A percentile compares a stretch with the other conserved stretches of the same genome.
These are phyloP conservation scores for Fusarium floridanum DNA, from an alignment of 2,329 filamentous ascomycete species.

Conservation along the genomic window DNA sequence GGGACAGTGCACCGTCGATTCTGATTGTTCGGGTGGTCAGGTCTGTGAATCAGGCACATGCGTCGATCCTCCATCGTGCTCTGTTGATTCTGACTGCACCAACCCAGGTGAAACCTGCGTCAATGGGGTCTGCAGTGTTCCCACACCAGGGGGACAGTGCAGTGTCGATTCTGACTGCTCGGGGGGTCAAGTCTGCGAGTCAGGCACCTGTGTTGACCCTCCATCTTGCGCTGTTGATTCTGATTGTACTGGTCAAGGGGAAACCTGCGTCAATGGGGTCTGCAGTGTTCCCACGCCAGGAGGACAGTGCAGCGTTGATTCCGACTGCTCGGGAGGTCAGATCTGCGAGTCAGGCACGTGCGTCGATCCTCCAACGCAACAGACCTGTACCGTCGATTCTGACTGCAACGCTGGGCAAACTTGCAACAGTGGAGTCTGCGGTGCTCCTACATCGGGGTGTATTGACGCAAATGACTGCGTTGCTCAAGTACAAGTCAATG, in stretches of 20 bases:
- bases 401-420: conserved; percentile 25
- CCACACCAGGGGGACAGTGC: neutral
- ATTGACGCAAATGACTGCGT: conserved; percentile 15
- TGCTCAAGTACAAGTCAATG: neutral
- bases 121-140: neutral
- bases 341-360: neutral
- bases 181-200: neutral
- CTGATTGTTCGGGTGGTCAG: neutral
- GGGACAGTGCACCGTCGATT: neutral
- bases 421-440: conserved; percentile 12
- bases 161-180: neutral
- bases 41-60: neutral
- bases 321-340: neutral
- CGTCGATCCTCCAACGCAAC: neutral
- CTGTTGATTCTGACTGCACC: conserved; percentile 9
- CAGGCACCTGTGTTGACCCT: neutral
- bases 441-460: neutral
- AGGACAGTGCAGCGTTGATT: neutral
- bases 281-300: neutral
- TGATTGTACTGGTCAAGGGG: conserved; percentile 23
- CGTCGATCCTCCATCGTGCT: neutral
- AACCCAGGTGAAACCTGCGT: conserved; percentile 14
- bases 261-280: conserved; percentile 10
- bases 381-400: neutral
- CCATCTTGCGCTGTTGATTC: neutral